These are phyloP conservation scores for Podila clonocystis DNA, from an alignment of 192 early-diverging fungal genomes.

Conservation along the genomic window DNA sequence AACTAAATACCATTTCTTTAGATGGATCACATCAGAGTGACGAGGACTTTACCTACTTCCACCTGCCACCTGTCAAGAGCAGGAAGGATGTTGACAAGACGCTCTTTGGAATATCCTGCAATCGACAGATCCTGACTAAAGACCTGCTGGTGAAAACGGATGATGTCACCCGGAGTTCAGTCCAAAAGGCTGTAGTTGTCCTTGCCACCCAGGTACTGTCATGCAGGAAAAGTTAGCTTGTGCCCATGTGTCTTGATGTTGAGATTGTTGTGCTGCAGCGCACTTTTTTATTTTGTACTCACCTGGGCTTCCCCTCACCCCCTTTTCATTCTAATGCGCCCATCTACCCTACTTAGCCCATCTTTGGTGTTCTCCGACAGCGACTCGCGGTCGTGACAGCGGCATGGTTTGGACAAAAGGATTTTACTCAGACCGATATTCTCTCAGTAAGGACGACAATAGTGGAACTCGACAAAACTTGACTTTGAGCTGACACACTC, in stretches of 20 bases:
- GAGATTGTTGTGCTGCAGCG: neutral
- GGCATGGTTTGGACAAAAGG: slow-evolving; percentile 81
- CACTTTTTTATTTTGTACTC: neutral
- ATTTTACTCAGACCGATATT: slow-evolving; percentile 84
- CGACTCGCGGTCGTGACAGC: slow-evolving; percentile 82
- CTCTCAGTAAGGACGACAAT: slow-evolving; percentile 59
- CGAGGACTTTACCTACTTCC: slow-evolving; percentile 87
- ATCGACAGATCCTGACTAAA: slow-evolving; percentile 80
- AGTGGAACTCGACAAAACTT: neutral
- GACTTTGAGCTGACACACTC: neutral
- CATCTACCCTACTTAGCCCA: slow-evolving; percentile 51
- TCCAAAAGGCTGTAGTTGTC: slow-evolving; percentile 86
- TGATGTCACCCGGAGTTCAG: slow-evolving; percentile 81
- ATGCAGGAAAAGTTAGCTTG: no score
- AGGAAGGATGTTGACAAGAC: slow-evolving; percentile 71
- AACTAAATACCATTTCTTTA: slow-evolving; percentile 1
- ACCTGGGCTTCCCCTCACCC: neutral
- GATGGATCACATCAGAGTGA: slow-evolving; percentile 83
- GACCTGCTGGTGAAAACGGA: slow-evolving; percentile 74
- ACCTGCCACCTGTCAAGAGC: slow-evolving; percentile 75
- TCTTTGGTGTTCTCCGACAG: slow-evolving; percentile 75
- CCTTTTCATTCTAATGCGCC: neutral
- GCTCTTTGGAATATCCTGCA: slow-evolving; percentile 85
- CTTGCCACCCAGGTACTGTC: slow-evolving; percentile 66
- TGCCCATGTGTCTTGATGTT: neutral